A percentile compares a stretch with the other conserved stretches of the same genome.
Evolutionary conservation across 2,329 filamentous ascomycete species (phyloP).

Genomic region (Pseudogymnoascus sp.): DNA sequence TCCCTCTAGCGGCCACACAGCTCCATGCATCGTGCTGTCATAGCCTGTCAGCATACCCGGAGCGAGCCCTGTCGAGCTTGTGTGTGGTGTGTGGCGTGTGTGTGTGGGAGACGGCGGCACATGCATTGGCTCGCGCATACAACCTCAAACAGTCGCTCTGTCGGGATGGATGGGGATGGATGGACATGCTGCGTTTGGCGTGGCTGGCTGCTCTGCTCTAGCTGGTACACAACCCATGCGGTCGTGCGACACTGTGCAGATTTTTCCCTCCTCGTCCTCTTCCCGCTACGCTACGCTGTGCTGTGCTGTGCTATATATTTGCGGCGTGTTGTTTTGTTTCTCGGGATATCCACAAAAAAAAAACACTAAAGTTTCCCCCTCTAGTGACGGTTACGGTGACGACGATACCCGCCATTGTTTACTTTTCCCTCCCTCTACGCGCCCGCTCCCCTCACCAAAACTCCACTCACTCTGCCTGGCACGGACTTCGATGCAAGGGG

Average conservation of each 20-base stretch:
- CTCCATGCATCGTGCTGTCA: slow-evolving; percentile 4
- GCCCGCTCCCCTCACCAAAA: neutral
- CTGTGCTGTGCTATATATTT: too few relatives aligned
- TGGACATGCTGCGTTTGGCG: neutral
- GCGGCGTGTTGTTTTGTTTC: neutral
- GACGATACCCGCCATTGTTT: neutral
- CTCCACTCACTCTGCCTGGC: neutral
- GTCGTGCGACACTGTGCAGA: neutral
- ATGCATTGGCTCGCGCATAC: neutral
- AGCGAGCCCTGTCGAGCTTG: neutral
- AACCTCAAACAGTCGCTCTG: slow-evolving; percentile 2
- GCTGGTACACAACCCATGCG: neutral
- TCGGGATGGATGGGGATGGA: neutral
- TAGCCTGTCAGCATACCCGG: neutral
- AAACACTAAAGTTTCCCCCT: neutral
- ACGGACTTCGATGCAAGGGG: neutral
- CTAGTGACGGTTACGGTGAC: slow-evolving; percentile 4
- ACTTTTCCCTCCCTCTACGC: neutral
- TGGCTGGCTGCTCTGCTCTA: neutral
- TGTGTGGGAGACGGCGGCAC: neutral
- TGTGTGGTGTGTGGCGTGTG: neutral
- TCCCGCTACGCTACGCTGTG: neutral
- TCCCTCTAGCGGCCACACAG: neutral
- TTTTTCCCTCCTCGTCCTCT: neutral
- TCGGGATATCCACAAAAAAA: neutral